Conservation (phyloP, 352 stramenopile species). For the Globisporangium parvum region DNA sequence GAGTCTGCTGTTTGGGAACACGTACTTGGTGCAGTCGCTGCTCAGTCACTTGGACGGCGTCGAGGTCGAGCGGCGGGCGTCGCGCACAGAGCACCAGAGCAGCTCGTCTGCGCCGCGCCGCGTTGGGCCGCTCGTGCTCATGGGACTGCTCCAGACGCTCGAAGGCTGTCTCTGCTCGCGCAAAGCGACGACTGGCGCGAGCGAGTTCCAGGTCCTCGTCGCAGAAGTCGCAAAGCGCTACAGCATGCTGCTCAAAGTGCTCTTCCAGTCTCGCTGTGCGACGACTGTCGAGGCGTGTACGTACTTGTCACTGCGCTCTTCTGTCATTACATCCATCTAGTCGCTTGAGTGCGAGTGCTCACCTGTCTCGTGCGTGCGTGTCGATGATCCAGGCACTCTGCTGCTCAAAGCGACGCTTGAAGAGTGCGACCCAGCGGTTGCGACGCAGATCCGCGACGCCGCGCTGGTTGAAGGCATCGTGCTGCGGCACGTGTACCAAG, state of each 20-base stretch:
- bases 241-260: slow-evolving; percentile 75
- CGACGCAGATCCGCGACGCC: slow-evolving; percentile 84
- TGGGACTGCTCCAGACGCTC: slow-evolving; percentile 89
- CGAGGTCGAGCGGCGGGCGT: slow-evolving; percentile 25
- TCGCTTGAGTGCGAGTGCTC: background rate
- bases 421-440: slow-evolving; percentile 78
- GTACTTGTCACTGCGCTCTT: slow-evolving; percentile 17
- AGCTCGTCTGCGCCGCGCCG: slow-evolving; percentile 8
- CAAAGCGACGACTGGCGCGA: slow-evolving; percentile 74
- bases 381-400: slow-evolving; percentile 78
- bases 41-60: slow-evolving; percentile 55
- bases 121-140: slow-evolving; percentile 82
- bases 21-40: slow-evolving; percentile 59
- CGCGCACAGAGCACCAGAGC: slow-evolving; percentile 13
- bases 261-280: slow-evolving; percentile 88
- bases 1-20: slow-evolving; percentile 62
- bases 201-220: slow-evolving; percentile 62
- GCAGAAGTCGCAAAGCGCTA: slow-evolving; percentile 70
- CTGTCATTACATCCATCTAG: background rate
- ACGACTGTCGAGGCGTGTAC: slow-evolving; percentile 79
- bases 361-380: background rate
- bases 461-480: slow-evolving; percentile 91
- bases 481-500: slow-evolving; percentile 91
- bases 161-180: slow-evolving; percentile 88
- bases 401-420: slow-evolving; percentile 90